Percentiles rank a stretch among this genome's conserved stretches.
Evolutionary conservation across 225 moss, liverwort and hornwort species (phyloP).

Genomic region (Bryum argenteum): DNA sequence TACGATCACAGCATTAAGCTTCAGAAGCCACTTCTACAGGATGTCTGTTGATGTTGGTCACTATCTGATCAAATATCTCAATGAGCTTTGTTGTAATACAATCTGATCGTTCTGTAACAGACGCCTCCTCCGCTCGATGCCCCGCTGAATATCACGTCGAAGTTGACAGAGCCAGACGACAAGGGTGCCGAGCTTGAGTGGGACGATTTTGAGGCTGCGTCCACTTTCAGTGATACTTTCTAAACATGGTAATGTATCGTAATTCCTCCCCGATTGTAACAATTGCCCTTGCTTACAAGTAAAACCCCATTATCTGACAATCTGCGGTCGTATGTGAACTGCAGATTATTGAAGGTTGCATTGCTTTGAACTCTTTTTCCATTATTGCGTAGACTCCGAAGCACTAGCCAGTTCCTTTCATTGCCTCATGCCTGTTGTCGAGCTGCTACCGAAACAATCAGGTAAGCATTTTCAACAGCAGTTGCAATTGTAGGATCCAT

Average conservation of each 20-base stretch:
- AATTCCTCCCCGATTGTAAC: not conserved
- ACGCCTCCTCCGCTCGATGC: conserved; percentile 52
- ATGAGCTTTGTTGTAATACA: too few relatives aligned
- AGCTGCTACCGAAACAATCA: conserved; percentile 11
- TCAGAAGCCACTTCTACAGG: too few relatives aligned
- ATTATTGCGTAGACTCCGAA: conserved; percentile 16
- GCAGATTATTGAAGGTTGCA: conserved; percentile 12
- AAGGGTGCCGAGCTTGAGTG: conserved; percentile 55
- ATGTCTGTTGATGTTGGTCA: too few relatives aligned
- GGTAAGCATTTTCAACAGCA: conserved; percentile 22
- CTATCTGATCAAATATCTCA: too few relatives aligned
- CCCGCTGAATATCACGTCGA: conserved; percentile 45
- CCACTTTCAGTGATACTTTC: conserved; percentile 48
- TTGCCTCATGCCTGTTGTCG: conserved; percentile 1
- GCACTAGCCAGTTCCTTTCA: conserved; percentile 22
- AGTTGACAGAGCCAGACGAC: conserved; percentile 46
- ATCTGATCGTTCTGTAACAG: conserved; percentile 21
- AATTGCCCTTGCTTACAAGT: not conserved
- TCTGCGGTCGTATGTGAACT: conserved; percentile 22
- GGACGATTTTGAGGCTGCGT: conserved; percentile 52
- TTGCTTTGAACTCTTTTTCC: conserved; percentile 6
- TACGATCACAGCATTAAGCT: not conserved
- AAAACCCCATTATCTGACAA: not conserved
- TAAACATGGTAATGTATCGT: conserved; percentile 33
- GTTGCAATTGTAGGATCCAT: not conserved